A percentile compares a stretch with the other conserved stretches of the same genome.
Evolutionary conservation across 2,329 filamentous ascomycete species (phyloP).

Genomic region (Apiospora pterosperma): DNA sequence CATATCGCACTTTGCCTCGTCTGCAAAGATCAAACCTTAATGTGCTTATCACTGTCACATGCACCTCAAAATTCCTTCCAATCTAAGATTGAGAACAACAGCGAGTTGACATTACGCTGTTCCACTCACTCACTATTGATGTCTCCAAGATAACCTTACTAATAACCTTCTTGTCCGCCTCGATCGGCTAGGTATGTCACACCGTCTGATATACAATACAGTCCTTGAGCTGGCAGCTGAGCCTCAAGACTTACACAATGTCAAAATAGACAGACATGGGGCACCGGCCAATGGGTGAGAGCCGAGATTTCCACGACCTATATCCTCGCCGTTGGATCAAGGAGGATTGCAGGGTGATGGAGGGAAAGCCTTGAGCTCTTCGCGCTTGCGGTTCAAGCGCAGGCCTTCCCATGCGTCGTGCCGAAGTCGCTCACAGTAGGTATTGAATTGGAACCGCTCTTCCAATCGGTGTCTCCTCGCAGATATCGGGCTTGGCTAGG

Average conservation of each 20-base stretch:
- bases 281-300: not conserved
- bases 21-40: not conserved
- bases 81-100: no score
- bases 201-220: not conserved
- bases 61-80: not conserved
- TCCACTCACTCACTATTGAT: not conserved
- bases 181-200: not conserved
- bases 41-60: not conserved
- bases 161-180: not conserved
- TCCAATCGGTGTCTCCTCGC: not conserved
- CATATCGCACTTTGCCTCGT: not conserved
- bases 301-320: no score
- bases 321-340: not conserved
- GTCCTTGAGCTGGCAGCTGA: not conserved
- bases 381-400: no score
- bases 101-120: no score
- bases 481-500: not conserved
- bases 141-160: not conserved
- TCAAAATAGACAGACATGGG: not conserved
- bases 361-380: not conserved
- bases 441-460: not conserved
- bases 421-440: not conserved
- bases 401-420: not conserved
- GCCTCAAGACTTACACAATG: not conserved
- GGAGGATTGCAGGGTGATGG: not conserved